Conservation (phyloP, 176 grass and related monocot species). For the Oryza nivara region DNA sequence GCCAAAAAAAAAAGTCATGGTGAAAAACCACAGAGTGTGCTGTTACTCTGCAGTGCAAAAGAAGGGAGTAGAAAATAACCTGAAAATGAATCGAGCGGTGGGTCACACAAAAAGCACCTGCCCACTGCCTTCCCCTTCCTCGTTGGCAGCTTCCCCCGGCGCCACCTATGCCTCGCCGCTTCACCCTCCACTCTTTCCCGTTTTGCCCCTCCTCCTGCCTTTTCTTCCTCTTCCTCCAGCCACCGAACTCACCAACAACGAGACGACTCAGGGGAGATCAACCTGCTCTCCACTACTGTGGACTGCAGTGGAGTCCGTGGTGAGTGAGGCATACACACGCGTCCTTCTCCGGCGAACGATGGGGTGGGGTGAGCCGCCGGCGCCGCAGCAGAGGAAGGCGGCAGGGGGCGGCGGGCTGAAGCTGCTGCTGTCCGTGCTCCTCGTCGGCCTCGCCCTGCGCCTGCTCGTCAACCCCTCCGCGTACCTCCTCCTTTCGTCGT, state of each 20-base stretch:
- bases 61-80: background rate
- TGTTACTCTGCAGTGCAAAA: background rate
- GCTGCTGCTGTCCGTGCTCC: conserved; percentile 45
- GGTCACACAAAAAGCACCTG: background rate
- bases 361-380: conserved; percentile 22
- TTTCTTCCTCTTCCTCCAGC: background rate
- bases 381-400: conserved; percentile 40
- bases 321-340: too few relatives aligned
- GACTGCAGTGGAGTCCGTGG: too few relatives aligned
- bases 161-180: background rate
- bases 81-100: background rate
- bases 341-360: background rate
- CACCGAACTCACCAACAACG: background rate
- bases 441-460: conserved; percentile 56
- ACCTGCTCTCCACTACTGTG: too few relatives aligned
- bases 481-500: background rate
- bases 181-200: background rate
- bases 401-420: conserved; percentile 36
- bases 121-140: too few relatives aligned
- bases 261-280: background rate
- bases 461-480: conserved; percentile 49
- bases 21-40: background rate
- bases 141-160: background rate
- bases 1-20: too few relatives aligned
- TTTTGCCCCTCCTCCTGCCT: background rate